Evolutionary conservation across 2,329 filamentous ascomycete genomes (phyloP).

Genomic region (Colletotrichum sp.): DNA sequence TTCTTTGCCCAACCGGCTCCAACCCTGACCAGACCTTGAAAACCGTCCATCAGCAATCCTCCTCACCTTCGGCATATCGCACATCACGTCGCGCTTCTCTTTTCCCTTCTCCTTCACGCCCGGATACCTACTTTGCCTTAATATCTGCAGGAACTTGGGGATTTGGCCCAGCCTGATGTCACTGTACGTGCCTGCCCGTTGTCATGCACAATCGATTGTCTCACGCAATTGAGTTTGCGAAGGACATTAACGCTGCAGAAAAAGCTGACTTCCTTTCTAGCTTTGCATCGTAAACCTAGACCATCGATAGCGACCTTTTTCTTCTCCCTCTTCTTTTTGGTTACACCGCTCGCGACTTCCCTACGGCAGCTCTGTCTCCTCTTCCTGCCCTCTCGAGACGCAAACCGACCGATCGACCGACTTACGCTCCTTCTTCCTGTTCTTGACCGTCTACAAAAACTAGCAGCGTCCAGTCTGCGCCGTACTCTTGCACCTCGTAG

Average conservation of each 20-base stretch:
- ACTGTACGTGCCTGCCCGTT: constrained; percentile 11
- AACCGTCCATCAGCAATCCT: constrained; percentile 10
- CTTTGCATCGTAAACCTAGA: constrained; percentile 11
- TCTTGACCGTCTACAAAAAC: not conserved
- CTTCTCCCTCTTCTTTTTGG: not conserved
- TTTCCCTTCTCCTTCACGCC: constrained; percentile 2
- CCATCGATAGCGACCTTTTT: not conserved
- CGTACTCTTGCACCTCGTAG: constrained; percentile 2
- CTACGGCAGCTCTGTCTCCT: not conserved
- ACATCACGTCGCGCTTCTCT: not conserved
- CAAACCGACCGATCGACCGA: not conserved
- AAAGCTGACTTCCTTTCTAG: constrained; percentile 1
- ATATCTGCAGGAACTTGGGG: constrained; percentile 5
- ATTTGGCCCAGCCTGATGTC: constrained; percentile 9
- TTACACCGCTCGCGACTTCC: not conserved
- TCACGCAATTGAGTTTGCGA: constrained; percentile 1
- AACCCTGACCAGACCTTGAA: constrained; percentile 12
- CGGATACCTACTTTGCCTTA: not conserved
- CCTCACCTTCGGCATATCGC: constrained; percentile 12
- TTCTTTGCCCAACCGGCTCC: constrained; percentile 12
- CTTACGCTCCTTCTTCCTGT: not conserved
- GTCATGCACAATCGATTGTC: not conserved
- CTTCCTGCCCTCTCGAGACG: not conserved
- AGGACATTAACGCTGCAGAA: not conserved
- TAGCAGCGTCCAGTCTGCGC: not conserved